Conservation (phyloP, 2,329 filamentous ascomycete species). For the Fusarium sp. region DNA sequence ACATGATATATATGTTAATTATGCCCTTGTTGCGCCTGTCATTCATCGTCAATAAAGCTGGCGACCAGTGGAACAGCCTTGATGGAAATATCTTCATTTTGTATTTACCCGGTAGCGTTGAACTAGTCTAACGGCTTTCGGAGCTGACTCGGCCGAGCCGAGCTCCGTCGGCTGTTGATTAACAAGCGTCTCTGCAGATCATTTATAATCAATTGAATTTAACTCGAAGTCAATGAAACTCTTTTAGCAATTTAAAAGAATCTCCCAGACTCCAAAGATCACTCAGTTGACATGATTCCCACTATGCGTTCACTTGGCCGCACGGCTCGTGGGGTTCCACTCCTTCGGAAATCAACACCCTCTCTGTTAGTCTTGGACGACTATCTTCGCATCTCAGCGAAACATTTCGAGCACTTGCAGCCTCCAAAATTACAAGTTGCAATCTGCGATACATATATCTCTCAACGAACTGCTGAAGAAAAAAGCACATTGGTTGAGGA, state of each 20-base stretch:
- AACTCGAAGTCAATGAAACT: fast-evolving
- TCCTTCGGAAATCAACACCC: not conserved
- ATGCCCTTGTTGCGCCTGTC: fast-evolving
- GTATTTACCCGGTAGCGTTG: not conserved
- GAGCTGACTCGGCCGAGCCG: not conserved
- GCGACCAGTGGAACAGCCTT: fast-evolving
- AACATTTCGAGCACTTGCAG: not conserved
- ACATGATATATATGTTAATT: too few species aligned
- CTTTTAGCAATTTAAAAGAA: fast-evolving
- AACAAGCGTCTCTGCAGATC: not conserved
- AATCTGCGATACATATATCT: fast-evolving
- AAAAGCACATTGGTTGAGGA: not conserved
- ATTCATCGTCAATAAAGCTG: fast-evolving
- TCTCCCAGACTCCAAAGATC: fast-evolving
- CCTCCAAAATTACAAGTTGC: not conserved
- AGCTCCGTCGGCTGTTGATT: not conserved
- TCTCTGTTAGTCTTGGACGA: not conserved
- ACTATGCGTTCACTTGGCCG: not conserved
- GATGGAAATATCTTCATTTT: not conserved
- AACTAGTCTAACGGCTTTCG: not conserved
- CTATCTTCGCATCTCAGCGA: not conserved
- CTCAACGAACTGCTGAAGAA: not conserved
- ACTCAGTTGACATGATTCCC: not conserved
- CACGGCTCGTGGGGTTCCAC: not conserved
- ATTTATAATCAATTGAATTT: not conserved